These are phyloP conservation scores for Blastobotrys elegans DNA, from an alignment of 1,139 yeast species.

Conservation along the genomic window DNA sequence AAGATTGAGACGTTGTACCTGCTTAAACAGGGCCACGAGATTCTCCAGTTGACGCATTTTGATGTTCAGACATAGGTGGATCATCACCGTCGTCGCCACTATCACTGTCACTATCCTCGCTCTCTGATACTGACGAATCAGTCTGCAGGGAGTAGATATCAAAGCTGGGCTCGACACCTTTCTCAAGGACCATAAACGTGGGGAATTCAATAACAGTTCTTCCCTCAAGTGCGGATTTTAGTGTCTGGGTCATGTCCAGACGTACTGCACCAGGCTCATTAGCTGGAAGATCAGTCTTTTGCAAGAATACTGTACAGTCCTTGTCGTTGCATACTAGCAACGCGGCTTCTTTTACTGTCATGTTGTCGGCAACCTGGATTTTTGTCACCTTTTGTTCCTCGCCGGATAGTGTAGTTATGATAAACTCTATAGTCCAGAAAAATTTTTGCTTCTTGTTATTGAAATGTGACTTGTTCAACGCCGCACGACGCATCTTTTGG, in stretches of 20 bases:
- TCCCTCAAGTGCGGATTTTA: constrained; percentile 48
- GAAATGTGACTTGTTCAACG: constrained; percentile 64
- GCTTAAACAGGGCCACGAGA: constrained; percentile 4
- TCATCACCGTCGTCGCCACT: constrained; percentile 5
- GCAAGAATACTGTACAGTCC: constrained; percentile 17
- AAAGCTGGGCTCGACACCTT: constrained; percentile 6
- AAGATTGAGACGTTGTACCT: constrained; percentile 2
- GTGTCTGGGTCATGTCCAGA: constrained; percentile 21
- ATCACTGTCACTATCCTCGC: no score
- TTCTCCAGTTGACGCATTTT: constrained; percentile 11
- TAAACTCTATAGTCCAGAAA: constrained; percentile 72
- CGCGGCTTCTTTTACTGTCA: constrained; percentile 9
- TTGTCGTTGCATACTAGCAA: not conserved
- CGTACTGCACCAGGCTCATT: constrained; percentile 19
- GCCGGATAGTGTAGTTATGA: constrained; percentile 31
- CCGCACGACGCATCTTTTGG: constrained; percentile 68
- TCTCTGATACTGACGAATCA: no score
- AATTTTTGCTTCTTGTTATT: constrained; percentile 59
- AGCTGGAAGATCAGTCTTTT: constrained; percentile 21
- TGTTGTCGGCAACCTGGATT: constrained; percentile 6
- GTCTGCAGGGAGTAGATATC: constrained; percentile 5
- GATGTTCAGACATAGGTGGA: constrained; percentile 10
- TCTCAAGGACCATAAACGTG: constrained; percentile 38
- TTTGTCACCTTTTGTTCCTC: not conserved
- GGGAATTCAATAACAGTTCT: constrained; percentile 74